Evolutionary conservation across 306 rosid species (phyloP), one percentile per base, ranked within the genome.

Genomic region (Mimosa pudica): DNA sequence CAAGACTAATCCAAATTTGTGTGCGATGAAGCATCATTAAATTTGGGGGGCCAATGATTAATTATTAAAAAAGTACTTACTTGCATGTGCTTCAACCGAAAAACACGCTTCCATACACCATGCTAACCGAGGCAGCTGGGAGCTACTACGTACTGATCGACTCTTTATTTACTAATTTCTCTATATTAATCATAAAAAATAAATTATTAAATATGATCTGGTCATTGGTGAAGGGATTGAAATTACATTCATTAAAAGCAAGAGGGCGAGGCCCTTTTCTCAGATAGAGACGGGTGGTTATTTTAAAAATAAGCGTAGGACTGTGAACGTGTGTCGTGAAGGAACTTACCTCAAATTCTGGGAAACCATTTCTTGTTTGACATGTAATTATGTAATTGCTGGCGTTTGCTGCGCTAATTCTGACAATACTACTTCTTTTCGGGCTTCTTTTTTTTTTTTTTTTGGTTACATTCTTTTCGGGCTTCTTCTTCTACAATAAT

Each of bases 1-100:
- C 68, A 51, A 45, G 52, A 54, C 33, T 44, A 55, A 74, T 69
- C 32, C 18, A 67, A 46, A 74, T 70, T 49, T 51, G n/a, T 1
- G 48, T n/a, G 42, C 8, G n/a, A 69, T 77, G 38, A 61, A 45
- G 13, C 32, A 2, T n/a, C 4, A 54, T 14, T 51, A 51, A 13
- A 4, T 14, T 4, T n/a, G 14, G 20, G 20, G 10, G 62, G 62
- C 30, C 62, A 55, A 0, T 11, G 3, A 38, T 38, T 38, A 10
- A 48, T 16, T 1, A 60, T 60, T 60, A 9, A 60, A 60, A 18
- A 2, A 20, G 35, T 35, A 11, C 6, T 38, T 67, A 6, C 13
- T 30, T 14, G 78, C 92, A 89, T 87, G 93, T 89, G 90, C 54
- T 71, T 77, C 10, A 49, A 77, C 82, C 89, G 84, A 71, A 77